Percentiles rank a stretch among this genome's conserved stretches.
These are phyloP conservation scores for Thymus quinquecostatus DNA, from an alignment of 257 asterid genomes.

Conservation along the genomic window DNA sequence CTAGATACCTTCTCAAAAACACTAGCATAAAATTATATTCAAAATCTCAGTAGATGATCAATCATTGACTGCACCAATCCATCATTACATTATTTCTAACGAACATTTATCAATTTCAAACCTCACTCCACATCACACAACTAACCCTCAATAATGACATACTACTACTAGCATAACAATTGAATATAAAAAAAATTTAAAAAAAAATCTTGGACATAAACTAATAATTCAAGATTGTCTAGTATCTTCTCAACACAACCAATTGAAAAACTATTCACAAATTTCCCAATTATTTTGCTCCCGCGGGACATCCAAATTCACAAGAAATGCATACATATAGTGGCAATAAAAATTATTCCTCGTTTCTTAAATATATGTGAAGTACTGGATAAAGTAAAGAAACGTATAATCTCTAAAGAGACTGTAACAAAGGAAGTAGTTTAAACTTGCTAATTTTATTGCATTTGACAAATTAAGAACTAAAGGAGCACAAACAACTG, in stretches of 20 bases:
- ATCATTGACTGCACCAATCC: background rate
- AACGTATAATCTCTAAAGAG: background rate
- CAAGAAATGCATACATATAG: background rate
- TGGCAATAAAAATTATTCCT: too few species aligned
- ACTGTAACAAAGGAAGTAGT: background rate
- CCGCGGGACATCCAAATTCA: background rate
- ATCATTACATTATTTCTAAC: background rate
- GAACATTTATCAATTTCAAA: background rate
- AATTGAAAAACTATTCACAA: background rate
- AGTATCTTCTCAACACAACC: background rate
- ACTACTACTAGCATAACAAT: too few species aligned
- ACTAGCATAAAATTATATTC: background rate
- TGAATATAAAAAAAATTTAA: too few species aligned
- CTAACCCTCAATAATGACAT: background rate
- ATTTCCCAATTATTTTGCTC: background rate
- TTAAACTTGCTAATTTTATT: conserved; percentile 10
- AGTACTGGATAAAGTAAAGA: background rate
- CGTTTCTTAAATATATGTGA: too few species aligned
- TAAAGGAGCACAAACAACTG: conserved; percentile 19
- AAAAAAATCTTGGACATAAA: too few species aligned
- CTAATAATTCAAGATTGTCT: background rate
- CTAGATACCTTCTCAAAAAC: background rate
- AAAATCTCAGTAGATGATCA: conserved; percentile 13
- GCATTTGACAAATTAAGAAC: conserved; percentile 22
- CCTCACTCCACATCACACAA: background rate